phyloP scores from a whole-genome alignment of 1,139 yeast species.

The Arxiozyma heterogenica region DNA sequence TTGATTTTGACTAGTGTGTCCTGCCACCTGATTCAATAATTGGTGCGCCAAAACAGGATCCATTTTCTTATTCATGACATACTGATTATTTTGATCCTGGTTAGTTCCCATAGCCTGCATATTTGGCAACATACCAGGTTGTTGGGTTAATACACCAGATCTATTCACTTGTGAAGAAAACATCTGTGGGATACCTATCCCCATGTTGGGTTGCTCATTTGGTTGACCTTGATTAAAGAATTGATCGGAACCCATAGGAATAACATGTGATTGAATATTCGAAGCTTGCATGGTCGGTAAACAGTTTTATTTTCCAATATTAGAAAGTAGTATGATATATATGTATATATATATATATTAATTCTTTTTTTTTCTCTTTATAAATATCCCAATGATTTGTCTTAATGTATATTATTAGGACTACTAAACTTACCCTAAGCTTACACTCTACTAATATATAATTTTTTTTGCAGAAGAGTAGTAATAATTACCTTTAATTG shows the following conservation, averaged over 20 bases:
- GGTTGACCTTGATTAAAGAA: slow-evolving; percentile 21
- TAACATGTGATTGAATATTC: slow-evolving; percentile 20
- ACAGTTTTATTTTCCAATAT: background rate
- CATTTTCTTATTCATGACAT: slow-evolving; percentile 23
- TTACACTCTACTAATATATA: too few relatives aligned
- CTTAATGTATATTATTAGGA: too few relatives aligned
- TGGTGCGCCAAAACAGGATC: slow-evolving; percentile 20
- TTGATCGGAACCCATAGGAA: slow-evolving; percentile 24
- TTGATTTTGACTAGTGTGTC: slow-evolving; percentile 1
- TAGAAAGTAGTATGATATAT: too few relatives aligned
- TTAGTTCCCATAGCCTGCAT: slow-evolving; percentile 13
- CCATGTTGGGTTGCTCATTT: slow-evolving; percentile 18
- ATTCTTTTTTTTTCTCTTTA: too few relatives aligned
- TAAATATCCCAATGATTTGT: too few relatives aligned
- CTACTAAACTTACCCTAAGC: too few relatives aligned
- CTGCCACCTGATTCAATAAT: background rate
- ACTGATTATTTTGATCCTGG: slow-evolving; percentile 14
- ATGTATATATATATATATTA: background rate
- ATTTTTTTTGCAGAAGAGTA: too few relatives aligned
- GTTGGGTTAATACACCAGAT: slow-evolving; percentile 18
- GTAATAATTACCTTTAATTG: too few relatives aligned
- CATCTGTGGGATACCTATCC: slow-evolving; percentile 19
- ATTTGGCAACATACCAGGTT: slow-evolving; percentile 12
- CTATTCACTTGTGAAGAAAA: slow-evolving; percentile 25
- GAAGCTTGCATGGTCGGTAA: slow-evolving; percentile 20